Conservation (phyloP, 495 filamentous ascomycete genomes). For the Cenococcum geophilum region DNA sequence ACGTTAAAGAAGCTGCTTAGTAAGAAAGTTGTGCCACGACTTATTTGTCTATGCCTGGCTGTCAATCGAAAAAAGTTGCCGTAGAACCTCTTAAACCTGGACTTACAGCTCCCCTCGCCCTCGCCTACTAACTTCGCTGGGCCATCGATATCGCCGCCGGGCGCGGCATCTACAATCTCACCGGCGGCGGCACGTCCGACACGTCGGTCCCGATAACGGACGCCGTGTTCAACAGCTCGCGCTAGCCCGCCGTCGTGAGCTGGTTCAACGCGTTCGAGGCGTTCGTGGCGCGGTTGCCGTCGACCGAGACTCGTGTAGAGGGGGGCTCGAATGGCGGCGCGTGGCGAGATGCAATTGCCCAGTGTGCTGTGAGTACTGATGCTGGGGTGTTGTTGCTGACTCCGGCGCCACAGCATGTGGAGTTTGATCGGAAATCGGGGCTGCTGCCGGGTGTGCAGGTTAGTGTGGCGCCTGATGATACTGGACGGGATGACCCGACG, state of each 20-base stretch:
- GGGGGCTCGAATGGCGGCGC: neutral
- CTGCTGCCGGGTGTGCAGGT: constrained; percentile 27
- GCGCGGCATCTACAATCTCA: constrained; percentile 29
- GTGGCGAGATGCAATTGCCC: constrained; percentile 16
- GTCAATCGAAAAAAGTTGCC: constrained; percentile 32
- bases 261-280: constrained; percentile 30
- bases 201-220: constrained; percentile 14
- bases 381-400: constrained; percentile 29
- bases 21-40: too few relatives aligned
- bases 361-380: constrained; percentile 7
- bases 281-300: constrained; percentile 24
- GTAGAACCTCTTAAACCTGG: constrained; percentile 31
- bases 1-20: too few relatives aligned
- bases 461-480: constrained; percentile 36
- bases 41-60: too few relatives aligned
- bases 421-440: constrained; percentile 31
- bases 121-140: constrained; percentile 36
- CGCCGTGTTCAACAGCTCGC: constrained; percentile 31
- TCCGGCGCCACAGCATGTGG: constrained; percentile 14
- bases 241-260: constrained; percentile 30
- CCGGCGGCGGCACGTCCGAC: constrained; percentile 32
- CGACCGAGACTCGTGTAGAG: constrained; percentile 10
- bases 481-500: constrained; percentile 32
- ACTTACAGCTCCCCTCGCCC: constrained; percentile 34
- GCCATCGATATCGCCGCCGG: constrained; percentile 32